Evolutionary conservation across 257 asterid genomes (phyloP), one percentile per base, ranked within the genome.

Genomic region (Nyctanthes arbortristis): DNA sequence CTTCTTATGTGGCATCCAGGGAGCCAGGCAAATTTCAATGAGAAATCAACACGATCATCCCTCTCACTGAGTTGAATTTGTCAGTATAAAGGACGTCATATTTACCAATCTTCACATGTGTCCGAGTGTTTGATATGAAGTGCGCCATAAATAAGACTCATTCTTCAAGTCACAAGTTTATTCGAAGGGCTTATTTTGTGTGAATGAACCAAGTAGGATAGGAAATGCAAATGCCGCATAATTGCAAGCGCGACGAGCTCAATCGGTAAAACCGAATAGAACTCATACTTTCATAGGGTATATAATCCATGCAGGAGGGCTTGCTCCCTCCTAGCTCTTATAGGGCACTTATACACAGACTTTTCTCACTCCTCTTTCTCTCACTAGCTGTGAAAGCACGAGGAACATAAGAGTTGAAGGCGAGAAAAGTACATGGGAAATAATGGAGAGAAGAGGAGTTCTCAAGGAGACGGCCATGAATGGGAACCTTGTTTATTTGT

Each of bases 1-100:
- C 32, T 45, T 29, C 61, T 61, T 31, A 61, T 61, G 33, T 70
- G 74, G 74, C 74, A 70, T 70, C 36, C 74, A 70, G 74, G 74
- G 74, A 70, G 74, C 74, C 74, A 70, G 74, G 74, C 74, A 70
- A 62, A 61, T 31, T 52, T 52, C 59, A 52, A 52, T 3, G 59
- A 20, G 8, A 49, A n/a, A 49, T 20, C 16, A 18, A 49, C 58
- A 2, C 12, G 58, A 7, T 0, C 7, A 35, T 5, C 6, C 10
- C 40, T 35, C n/a, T n/a, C n/a, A n/a, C n/a, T n/a, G n/a, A n/a
- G n/a, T n/a, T n/a, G n/a, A n/a, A n/a, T n/a, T n/a, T n/a, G n/a
- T n/a, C n/a, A n/a, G n/a, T n/a, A n/a, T n/a, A n/a, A n/a, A n/a
- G n/a, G n/a, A n/a, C n/a, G n/a, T n/a, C n/a, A n/a, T n/a, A n/a